phyloP scores from a whole-genome alignment of 495 filamentous ascomycete species.

The Penicillium bialowiezense region DNA sequence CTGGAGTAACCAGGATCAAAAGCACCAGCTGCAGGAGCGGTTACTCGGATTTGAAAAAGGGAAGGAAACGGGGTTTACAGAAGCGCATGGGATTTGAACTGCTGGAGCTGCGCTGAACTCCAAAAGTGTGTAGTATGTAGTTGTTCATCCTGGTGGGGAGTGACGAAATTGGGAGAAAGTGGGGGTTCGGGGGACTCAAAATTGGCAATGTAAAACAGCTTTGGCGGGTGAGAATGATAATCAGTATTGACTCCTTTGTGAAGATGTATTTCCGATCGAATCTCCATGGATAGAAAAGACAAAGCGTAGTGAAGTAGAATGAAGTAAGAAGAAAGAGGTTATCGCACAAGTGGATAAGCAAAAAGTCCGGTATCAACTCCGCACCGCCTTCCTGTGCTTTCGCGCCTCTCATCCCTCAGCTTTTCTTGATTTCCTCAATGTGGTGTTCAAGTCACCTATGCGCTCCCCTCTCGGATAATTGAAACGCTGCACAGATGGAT shows the following conservation, averaged over 20 bases:
- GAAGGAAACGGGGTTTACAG: constrained; percentile 30
- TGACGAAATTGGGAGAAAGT: too few relatives aligned
- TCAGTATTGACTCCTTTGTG: too few relatives aligned
- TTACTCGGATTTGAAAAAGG: constrained; percentile 25
- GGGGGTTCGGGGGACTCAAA: too few relatives aligned
- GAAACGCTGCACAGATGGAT: constrained; percentile 57
- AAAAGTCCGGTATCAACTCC: constrained; percentile 21
- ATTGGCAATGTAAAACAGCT: too few relatives aligned
- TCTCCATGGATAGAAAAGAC: too few relatives aligned
- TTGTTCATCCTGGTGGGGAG: too few relatives aligned
- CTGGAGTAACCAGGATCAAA: constrained; percentile 36
- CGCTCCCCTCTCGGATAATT: constrained; percentile 36
- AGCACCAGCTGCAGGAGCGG: constrained; percentile 32
- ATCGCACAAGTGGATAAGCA: constrained; percentile 10
- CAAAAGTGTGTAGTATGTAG: too few relatives aligned
- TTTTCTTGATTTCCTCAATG: constrained; percentile 42
- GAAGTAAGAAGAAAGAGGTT: not conserved
- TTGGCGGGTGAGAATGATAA: too few relatives aligned
- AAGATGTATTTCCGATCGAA: too few relatives aligned
- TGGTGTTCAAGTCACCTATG: constrained; percentile 42
- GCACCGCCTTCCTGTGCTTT: constrained; percentile 17
- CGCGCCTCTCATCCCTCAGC: not conserved
- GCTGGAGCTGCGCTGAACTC: not conserved
- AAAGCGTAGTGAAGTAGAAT: not conserved
- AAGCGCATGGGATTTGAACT: constrained; percentile 8